phyloP scores from a whole-genome alignment of 2,329 filamentous ascomycete genomes.

The Tolypocladium nubicola region DNA sequence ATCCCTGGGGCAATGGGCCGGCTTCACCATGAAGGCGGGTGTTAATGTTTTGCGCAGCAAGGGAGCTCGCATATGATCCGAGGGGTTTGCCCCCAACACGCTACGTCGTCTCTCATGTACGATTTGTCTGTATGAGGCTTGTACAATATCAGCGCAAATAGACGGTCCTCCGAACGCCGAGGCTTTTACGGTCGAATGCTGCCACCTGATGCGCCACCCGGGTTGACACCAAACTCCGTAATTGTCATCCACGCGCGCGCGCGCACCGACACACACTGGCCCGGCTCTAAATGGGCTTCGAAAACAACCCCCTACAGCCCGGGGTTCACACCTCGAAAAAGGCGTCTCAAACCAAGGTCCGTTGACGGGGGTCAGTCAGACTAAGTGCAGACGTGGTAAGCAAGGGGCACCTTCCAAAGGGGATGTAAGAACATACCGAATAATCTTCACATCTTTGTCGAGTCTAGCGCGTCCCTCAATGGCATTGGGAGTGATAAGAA shows the following conservation, averaged over 20 bases:
- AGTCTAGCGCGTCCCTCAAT: constrained; percentile 51
- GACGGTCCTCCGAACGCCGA: background rate
- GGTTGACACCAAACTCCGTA: background rate
- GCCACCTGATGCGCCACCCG: background rate
- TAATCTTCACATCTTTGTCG: constrained; percentile 66
- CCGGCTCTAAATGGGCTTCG: background rate
- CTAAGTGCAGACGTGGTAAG: constrained; percentile 24
- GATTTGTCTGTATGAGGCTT: background rate
- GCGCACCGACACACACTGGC: background rate
- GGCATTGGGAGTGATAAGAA: constrained; percentile 89
- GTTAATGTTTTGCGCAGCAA: constrained; percentile 82
- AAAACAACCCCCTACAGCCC: background rate
- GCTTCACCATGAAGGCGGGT: constrained; percentile 66
- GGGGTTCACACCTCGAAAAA: background rate
- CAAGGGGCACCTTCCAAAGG: background rate
- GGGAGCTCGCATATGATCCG: constrained; percentile 61
- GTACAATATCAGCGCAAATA: constrained; percentile 3
- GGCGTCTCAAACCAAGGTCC: constrained; percentile 23
- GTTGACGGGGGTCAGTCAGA: constrained; percentile 49
- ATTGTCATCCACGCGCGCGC: background rate
- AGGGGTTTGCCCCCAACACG: background rate
- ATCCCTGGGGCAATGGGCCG: constrained; percentile 64
- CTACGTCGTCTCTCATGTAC: background rate
- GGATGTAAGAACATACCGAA: constrained; percentile 40
- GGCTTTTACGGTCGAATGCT: background rate